phyloP scores from a whole-genome alignment of 768 basidiomycete genomes.

The Sistotremastrum suecicum region DNA sequence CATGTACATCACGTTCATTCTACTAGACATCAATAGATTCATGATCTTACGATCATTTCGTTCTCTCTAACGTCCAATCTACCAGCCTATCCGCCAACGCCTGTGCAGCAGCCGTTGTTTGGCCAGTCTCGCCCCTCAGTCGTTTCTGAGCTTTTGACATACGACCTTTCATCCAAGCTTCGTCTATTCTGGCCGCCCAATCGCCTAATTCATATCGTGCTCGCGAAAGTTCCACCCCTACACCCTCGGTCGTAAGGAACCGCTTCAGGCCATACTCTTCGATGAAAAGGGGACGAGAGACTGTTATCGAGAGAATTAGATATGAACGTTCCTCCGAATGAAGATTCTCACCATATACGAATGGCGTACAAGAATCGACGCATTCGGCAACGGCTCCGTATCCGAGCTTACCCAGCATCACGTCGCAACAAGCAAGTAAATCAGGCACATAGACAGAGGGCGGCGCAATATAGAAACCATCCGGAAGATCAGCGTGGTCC shows the following conservation, averaged over 20 bases:
- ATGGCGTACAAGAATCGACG: slow-evolving; percentile 61
- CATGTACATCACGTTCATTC: no score
- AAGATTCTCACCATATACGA: slow-evolving; percentile 47
- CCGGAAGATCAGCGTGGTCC: slow-evolving; percentile 33
- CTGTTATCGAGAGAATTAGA: slow-evolving; percentile 10
- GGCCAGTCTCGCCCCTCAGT: slow-evolving; percentile 26
- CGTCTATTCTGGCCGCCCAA: slow-evolving; percentile 45
- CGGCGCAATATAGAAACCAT: slow-evolving; percentile 63
- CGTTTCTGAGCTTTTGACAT: slow-evolving; percentile 34
- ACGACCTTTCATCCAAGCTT: slow-evolving; percentile 42
- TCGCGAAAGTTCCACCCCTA: slow-evolving; percentile 54
- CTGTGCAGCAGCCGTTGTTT: slow-evolving; percentile 26
- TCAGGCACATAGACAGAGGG: slow-evolving; percentile 75
- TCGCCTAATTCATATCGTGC: slow-evolving; percentile 56
- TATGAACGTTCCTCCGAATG: background rate
- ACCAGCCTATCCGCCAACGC: slow-evolving; percentile 34
- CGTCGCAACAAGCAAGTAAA: slow-evolving; percentile 57
- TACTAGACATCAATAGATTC: background rate
- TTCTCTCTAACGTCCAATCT: slow-evolving; percentile 32
- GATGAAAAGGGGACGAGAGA: slow-evolving; percentile 66
- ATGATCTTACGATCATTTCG: background rate
- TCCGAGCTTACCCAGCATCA: slow-evolving; percentile 67
- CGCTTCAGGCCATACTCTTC: slow-evolving; percentile 67
- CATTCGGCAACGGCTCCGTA: slow-evolving; percentile 76
- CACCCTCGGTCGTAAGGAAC: slow-evolving; percentile 47